Evolutionary conservation across 495 filamentous ascomycete genomes (phyloP), one percentile per base, ranked within the genome.

Genomic region (Penicillium ochrochloron): DNA sequence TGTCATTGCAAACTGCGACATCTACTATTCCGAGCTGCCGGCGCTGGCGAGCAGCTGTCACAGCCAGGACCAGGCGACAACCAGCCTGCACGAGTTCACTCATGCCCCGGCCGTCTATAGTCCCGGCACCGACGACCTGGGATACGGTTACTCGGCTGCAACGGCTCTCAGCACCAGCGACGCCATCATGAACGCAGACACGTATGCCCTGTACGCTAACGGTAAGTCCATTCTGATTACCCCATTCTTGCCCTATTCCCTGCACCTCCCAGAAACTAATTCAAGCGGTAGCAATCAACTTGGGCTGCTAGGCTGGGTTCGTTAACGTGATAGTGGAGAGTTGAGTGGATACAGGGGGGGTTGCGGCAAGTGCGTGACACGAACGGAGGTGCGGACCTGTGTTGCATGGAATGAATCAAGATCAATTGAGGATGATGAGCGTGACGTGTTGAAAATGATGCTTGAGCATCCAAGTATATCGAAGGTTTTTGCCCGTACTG

Each of bases 181-280:
- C 53, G 86, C 86, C 34, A 63, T 89, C 29, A 67, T 75, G 60
- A 89, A 90, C 67, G 88, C 88, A 21, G 88, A 89, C 71, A 82
- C 84, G 0, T 90, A 86, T 66, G 81, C 88, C 0, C 72, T 89
- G 27, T 90, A 85, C 70, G 82, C 87, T 27, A 87, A 88, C 64
- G 81, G 81, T 82, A 65, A 70, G 75, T 77, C 61, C 62, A 33
- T 56, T 10, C n/a, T 39, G 33, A 10, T 1, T 23, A 5, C 11
- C 12, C 14, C 8, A 17, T 23, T 12, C 11, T 56, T n/a, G 14
- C 15, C 48, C 7, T 27, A 21, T 44, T 2, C 23, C 33, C 29
- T 21, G 3, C 1, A 8, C 21, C 19, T 37, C 3, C 10, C 33
- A 25, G 17, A 33, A 17, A 60, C 66, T 69, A 41, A 73, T 50